Conservation (phyloP, 108 stramenopile genomes). For the Fragilaria radians region DNA sequence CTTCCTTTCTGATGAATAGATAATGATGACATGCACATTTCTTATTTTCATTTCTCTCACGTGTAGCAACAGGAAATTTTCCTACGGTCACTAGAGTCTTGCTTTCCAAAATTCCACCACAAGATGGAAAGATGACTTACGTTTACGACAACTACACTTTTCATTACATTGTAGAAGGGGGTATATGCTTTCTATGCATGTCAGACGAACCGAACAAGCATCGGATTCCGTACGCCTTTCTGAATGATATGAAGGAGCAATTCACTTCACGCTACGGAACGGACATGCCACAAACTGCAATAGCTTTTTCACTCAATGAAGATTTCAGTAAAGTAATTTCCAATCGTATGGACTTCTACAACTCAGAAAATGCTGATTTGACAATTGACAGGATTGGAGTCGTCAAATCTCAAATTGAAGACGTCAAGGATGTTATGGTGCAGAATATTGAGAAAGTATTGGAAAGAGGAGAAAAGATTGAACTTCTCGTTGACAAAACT, state of each 20-base stretch:
- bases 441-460: conserved; percentile 95
- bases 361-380: conserved; percentile 66
- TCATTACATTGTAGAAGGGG: conserved; percentile 88
- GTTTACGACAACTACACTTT: conserved; percentile 66
- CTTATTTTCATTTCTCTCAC: too few relatives aligned
- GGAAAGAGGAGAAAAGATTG: conserved; percentile 97
- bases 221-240: conserved; percentile 92
- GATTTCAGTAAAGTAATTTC: conserved; percentile 72
- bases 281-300: conserved; percentile 75
- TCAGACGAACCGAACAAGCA: conserved; percentile 83
- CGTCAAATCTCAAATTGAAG: conserved; percentile 90
- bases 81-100: conserved; percentile 96
- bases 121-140: conserved; percentile 86
- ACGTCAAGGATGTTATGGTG: conserved; percentile 94
- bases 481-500: conserved; percentile 97
- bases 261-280: conserved; percentile 80
- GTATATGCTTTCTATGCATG: conserved; percentile 96
- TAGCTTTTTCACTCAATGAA: conserved; percentile 92
- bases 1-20: too few relatives aligned
- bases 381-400: conserved; percentile 65
- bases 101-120: conserved; percentile 85
- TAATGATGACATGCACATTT: too few relatives aligned
- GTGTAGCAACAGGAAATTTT: conserved; percentile 94
- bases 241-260: conserved; percentile 82
- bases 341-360: conserved; percentile 88